Conservation (phyloP, 202 grass and related monocot species). For the Brachypodium distachyon region DNA sequence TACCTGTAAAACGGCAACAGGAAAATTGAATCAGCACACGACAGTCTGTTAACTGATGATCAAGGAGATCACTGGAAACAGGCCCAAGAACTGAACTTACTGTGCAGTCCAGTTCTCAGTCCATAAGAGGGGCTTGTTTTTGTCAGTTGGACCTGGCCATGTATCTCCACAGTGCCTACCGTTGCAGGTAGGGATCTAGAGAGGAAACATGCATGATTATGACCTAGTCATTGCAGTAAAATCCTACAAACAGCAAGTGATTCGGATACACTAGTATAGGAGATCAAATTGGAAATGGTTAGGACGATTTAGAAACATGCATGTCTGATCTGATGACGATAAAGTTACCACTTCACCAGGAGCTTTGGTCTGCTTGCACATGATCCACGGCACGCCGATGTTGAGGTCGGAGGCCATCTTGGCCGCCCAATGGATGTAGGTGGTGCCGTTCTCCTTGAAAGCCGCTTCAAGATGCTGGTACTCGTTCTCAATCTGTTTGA, state of each 20-base stretch:
- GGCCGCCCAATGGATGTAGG: slow-evolving; percentile 79
- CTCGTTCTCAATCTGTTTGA: slow-evolving; percentile 95
- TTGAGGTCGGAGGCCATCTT: slow-evolving; percentile 40
- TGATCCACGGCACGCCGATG: slow-evolving; percentile 81
- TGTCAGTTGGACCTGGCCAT: slow-evolving; percentile 51
- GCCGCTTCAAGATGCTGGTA: slow-evolving; percentile 58
- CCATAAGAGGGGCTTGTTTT: slow-evolving; percentile 61
- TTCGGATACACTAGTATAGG: not conserved
- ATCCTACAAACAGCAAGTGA: not conserved
- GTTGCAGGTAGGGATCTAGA: slow-evolving; percentile 85
- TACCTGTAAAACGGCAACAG: slow-evolving; percentile 44
- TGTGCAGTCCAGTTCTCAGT: slow-evolving; percentile 92
- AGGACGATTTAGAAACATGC: no score
- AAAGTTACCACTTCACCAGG: slow-evolving; percentile 64
- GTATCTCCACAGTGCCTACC: slow-evolving; percentile 89
- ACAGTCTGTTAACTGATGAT: not conserved
- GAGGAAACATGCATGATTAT: not conserved
- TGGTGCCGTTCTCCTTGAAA: slow-evolving; percentile 50
- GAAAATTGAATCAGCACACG: not conserved
- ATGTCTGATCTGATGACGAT: not conserved
- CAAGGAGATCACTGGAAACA: not conserved
- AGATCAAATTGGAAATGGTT: no score
- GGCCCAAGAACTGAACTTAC: slow-evolving; percentile 18
- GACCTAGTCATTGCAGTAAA: not conserved
- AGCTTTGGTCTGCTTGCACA: slow-evolving; percentile 93